Conservation (phyloP, 106 monocot species). For the Triglochin maritima region DNA sequence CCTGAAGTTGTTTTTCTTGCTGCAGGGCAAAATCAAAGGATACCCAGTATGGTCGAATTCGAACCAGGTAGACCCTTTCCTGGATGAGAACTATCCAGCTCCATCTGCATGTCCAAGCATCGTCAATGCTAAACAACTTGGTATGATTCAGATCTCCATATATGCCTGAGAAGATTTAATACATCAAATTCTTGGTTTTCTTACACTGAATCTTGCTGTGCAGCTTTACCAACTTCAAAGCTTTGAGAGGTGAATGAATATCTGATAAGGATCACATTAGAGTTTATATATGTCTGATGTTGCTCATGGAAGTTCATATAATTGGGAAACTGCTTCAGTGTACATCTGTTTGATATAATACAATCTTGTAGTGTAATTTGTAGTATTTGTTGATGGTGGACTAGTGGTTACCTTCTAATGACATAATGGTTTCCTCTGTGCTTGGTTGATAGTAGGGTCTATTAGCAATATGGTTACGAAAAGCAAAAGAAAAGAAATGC, state of each 20-base stretch:
- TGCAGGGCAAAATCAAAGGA: conserved; percentile 92
- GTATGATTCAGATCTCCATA: conserved; percentile 19
- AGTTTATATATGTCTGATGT: neutral
- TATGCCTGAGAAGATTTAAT: neutral
- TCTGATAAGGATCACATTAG: neutral
- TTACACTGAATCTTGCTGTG: neutral
- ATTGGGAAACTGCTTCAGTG: neutral
- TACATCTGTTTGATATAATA: neutral
- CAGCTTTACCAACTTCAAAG: conserved; percentile 14
- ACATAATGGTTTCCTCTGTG: neutral
- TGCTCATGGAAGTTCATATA: neutral
- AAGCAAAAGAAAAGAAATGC: neutral
- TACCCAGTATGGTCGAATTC: conserved; percentile 80
- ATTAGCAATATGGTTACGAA: neutral
- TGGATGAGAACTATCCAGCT: conserved; percentile 57
- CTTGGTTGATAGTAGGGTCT: neutral
- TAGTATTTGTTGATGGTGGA: neutral
- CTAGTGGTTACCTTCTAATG: neutral
- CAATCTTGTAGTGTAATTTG: neutral
- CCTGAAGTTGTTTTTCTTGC: neutral
- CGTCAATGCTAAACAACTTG: conserved; percentile 87
- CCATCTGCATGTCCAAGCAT: conserved; percentile 89
- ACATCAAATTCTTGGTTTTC: neutral
- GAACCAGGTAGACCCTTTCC: conserved; percentile 63
- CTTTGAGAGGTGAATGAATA: neutral